Conservation (phyloP, 345 rosid genomes). For the Salix brachista region DNA sequence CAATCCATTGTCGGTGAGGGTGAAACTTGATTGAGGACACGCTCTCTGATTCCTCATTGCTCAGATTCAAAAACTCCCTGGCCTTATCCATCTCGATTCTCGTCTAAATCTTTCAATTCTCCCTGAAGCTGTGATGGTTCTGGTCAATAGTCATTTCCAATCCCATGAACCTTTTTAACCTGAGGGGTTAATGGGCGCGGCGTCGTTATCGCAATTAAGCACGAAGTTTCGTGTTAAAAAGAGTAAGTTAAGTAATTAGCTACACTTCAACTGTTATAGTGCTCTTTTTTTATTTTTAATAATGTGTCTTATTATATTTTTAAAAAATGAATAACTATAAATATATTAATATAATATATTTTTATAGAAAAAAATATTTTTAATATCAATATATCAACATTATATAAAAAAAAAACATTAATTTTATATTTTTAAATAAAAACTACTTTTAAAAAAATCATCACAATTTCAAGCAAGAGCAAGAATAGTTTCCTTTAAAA, state of each 20-base stretch:
- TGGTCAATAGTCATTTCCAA: neutral
- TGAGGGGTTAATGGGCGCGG: neutral
- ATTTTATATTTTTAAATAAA: too few species aligned
- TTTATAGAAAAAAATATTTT: too few species aligned
- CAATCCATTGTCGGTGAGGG: slow-evolving; percentile 35
- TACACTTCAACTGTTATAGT: neutral
- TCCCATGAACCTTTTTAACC: neutral
- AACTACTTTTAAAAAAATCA: too few species aligned
- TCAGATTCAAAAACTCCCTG: slow-evolving; percentile 38
- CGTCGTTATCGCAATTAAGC: neutral
- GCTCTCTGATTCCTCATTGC: slow-evolving; percentile 41
- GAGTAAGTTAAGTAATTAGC: too few species aligned
- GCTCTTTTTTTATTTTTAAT: too few species aligned
- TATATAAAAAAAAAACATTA: too few species aligned
- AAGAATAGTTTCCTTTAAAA: too few species aligned
- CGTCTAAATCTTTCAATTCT: neutral
- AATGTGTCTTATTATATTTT: too few species aligned
- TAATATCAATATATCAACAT: too few species aligned
- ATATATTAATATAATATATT: too few species aligned
- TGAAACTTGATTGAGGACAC: slow-evolving; percentile 44
- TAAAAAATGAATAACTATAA: too few species aligned
- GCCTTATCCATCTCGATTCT: slow-evolving; percentile 49
- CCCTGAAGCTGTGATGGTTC: neutral
- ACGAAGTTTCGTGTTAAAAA: neutral
- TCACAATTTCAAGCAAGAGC: too few species aligned